Evolutionary conservation across 2,329 filamentous ascomycete genomes (phyloP).

Genomic region (Aspergillus bombycis): DNA sequence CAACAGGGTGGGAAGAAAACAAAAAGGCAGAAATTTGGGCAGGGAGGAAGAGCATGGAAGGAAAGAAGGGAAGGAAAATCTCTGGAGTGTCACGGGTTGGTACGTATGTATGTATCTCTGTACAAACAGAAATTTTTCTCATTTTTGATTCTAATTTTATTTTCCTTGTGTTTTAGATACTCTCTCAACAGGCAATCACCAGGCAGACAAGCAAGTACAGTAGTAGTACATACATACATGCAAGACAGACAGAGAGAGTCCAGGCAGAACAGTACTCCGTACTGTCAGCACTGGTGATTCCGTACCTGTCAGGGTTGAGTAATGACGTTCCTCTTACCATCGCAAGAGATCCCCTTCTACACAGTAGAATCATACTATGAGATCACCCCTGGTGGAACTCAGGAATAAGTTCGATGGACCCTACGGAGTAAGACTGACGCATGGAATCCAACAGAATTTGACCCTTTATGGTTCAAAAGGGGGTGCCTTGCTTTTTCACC

Average conservation of each 20-base stretch:
- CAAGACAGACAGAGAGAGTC: too few relatives aligned
- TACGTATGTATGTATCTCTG: background rate
- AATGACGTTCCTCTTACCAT: background rate
- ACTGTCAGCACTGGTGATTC: background rate
- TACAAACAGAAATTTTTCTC: background rate
- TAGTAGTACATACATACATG: background rate
- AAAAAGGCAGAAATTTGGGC: background rate
- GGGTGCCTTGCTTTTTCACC: background rate
- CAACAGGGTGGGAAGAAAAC: background rate
- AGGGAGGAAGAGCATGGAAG: background rate
- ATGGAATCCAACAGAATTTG: background rate
- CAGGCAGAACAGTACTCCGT: background rate
- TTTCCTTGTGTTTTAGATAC: background rate
- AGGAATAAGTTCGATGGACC: background rate
- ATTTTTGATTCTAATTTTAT: background rate
- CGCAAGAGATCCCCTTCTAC: background rate
- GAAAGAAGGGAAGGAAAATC: background rate
- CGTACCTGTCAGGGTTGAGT: background rate
- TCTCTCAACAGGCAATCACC: background rate
- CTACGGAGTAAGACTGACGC: background rate
- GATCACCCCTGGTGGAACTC: background rate
- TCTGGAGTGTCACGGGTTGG: slow-evolving; percentile 6
- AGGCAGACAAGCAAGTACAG: background rate
- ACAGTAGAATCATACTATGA: background rate
- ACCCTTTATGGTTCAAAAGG: background rate